Base-by-base conservation (phyloP, 805 yeast species). In the Suhomyces sp. region DNA sequence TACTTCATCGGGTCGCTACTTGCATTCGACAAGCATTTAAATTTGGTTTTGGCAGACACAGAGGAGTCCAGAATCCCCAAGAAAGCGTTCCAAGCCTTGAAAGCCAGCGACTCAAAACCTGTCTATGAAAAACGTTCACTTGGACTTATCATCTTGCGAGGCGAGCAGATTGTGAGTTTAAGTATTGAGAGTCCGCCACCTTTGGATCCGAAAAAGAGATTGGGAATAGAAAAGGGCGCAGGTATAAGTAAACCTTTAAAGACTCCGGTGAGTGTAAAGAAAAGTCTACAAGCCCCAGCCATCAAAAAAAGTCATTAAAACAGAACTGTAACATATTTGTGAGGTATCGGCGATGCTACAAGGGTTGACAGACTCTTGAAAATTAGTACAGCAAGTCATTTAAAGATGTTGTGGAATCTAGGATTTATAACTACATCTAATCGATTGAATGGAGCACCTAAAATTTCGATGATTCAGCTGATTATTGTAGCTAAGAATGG, bases 1-100 rank as follows among this genome's bases (percentile, higher is more conserved):
- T 85, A 83, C 44, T 82, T 88, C 58, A 77, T 85, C 6, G 99
- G 99, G 1, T 85, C 84, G 56, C 77, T 93, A 50, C 70, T 92
- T 57, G 91, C 98, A 6, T 93, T 90, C 67, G 99, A 94, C 68
- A 86, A 86, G 64, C 88, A 87, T 66, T 85, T 92, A 86, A 93
- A 93, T 68, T 66, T 93, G 15, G 96, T 94, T 12, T 72, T 93
- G 31, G 80, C 88, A 10, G 94, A 92, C 57, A 82, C 94, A 42
- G 91, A 89, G 62, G 99, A 93, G 66, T 84, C 84, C 62, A 78
- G 97, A 58, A 70, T 85, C 9, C 84, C 96, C 4, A 85, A 84
- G 60, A 84, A 84, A 56, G 79, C 88, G 49, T 66, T 55, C 56
- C 64, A 57, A 22, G 73, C 66, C 56, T 66, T 75, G 60, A 71